These are phyloP conservation scores for Boechera retrofracta DNA, from an alignment of 345 rosid genomes.

Conservation along the genomic window DNA sequence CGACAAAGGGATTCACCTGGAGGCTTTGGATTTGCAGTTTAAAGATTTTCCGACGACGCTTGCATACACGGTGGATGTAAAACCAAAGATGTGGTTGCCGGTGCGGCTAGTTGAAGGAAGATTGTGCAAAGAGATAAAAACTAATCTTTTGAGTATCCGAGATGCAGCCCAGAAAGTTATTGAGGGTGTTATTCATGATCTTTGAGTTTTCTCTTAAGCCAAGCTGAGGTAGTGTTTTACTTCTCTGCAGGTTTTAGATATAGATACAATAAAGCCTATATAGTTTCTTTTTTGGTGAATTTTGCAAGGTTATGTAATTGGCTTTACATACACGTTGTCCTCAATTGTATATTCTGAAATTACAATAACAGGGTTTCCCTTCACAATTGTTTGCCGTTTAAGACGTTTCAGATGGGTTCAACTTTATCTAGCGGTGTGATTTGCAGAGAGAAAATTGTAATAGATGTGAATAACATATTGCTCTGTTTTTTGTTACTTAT, in stretches of 20 bases:
- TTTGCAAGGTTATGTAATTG: slow-evolving; percentile 10
- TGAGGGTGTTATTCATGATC: slow-evolving; percentile 43
- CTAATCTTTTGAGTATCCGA: slow-evolving; percentile 66
- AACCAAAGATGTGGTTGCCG: slow-evolving; percentile 87
- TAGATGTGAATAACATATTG: neutral
- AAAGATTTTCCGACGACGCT: slow-evolving; percentile 65
- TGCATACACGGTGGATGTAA: slow-evolving; percentile 65
- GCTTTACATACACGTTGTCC: neutral
- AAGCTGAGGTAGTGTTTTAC: slow-evolving; percentile 4
- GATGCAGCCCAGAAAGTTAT: slow-evolving; percentile 64
- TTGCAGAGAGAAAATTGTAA: neutral
- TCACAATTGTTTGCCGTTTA: neutral
- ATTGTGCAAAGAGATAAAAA: slow-evolving; percentile 69
- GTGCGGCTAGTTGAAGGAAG: slow-evolving; percentile 81
- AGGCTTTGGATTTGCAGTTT: slow-evolving; percentile 39
- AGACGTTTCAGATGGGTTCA: neutral
- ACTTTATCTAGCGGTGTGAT: neutral
- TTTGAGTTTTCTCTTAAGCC: slow-evolving; percentile 33
- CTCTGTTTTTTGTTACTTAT: slow-evolving; percentile 4
- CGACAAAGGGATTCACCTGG: slow-evolving; percentile 43
- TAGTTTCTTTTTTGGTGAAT: slow-evolving; percentile 4
- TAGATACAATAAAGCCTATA: neutral
- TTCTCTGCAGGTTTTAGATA: slow-evolving; percentile 5
- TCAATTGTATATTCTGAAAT: slow-evolving; percentile 23
- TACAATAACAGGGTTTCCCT: neutral